Evolutionary conservation across 257 asterid genomes (phyloP), one percentile per base, ranked within the genome.

Genomic region (Echites panduratus): DNA sequence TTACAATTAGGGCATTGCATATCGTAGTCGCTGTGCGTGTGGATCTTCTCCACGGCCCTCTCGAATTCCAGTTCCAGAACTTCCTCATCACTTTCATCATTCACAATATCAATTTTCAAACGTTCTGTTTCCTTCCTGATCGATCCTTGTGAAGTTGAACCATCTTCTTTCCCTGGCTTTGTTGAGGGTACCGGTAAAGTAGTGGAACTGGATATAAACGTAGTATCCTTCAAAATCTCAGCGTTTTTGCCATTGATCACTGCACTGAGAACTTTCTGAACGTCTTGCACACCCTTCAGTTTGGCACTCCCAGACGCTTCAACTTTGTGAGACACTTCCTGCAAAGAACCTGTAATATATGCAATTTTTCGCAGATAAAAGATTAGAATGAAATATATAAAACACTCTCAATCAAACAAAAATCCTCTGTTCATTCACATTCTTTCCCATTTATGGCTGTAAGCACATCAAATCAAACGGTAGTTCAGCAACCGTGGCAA

Each of bases 1-100:
- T 50, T 84, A 27, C 97, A 90, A 2, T 90, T 84, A 3, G 97
- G 97, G 44, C 97, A 88, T 40, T 81, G 75, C 56, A 87, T 79
- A n/a, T 53, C 38, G 9, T 76, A 76, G 35, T 38, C 80, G 78
- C n/a, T n/a, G n/a, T 88, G 95, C 22, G 87, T 85, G 13, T 88
- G 91, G 44, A 82, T 66, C 72, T 78, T 90, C 67, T 83, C 82
- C 0, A 72, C 78, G 5, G 91, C 87, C 59, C 79, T 79, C 73
- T 84, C 86, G 14, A 89, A 89, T 66, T 89, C 93, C 78, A 89
- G 49, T 75, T 87, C 96, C 1, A 87, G 73, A 0, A 70, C 83
- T 76, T 87, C 91, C 14, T 87, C 95, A 16, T 82, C 88, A 38
- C 56, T 71, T 26, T 85, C 86, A 54, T 77, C 87, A n/a, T n/a